These are phyloP conservation scores for Colletotrichum orbiculare DNA, from an alignment of 2,329 filamentous ascomycete genomes.

Conservation along the genomic window DNA sequence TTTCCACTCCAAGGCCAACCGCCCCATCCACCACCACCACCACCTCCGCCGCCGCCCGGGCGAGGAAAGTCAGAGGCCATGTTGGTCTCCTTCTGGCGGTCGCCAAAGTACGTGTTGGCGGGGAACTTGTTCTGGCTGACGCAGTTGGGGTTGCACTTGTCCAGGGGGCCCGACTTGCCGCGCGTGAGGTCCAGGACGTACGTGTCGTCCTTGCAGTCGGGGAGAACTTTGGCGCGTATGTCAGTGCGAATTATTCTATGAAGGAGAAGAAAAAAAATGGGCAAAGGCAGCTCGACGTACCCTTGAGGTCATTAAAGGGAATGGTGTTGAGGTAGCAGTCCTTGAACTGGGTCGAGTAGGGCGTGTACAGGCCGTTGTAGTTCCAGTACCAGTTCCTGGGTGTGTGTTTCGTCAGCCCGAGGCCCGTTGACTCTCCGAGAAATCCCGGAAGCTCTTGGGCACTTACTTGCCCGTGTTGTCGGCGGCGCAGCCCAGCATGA, in stretches of 20 bases:
- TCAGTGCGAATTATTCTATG: too few species aligned
- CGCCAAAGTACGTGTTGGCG: conserved; percentile 33
- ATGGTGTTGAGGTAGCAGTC: conserved; percentile 36
- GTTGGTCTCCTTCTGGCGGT: conserved; percentile 32
- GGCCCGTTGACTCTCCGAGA: not conserved
- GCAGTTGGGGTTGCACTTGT: conserved; percentile 38
- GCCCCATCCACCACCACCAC: not conserved
- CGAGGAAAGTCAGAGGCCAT: conserved; percentile 28
- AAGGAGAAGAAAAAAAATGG: too few species aligned
- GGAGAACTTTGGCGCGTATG: conserved; percentile 15
- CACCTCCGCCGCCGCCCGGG: not conserved
- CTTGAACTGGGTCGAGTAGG: conserved; percentile 34
- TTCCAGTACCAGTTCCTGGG: conserved; percentile 37
- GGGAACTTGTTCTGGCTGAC: conserved; percentile 37
- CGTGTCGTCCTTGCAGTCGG: conserved; percentile 35
- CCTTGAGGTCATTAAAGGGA: conserved; percentile 34
- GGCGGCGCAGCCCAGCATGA: conserved; percentile 36
- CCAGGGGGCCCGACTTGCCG: conserved; percentile 33
- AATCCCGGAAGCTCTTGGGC: too few species aligned
- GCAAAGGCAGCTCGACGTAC: not conserved
- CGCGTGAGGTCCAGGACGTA: conserved; percentile 35
- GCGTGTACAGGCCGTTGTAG: conserved; percentile 37
- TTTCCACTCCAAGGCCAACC: conserved; percentile 3
- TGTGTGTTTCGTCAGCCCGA: not conserved
- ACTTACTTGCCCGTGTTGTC: conserved; percentile 34